A percentile compares a stretch with the other conserved stretches of the same genome.
phyloP scores from a whole-genome alignment of 805 yeast genomes.

The Scheffersomyces stipitis region DNA sequence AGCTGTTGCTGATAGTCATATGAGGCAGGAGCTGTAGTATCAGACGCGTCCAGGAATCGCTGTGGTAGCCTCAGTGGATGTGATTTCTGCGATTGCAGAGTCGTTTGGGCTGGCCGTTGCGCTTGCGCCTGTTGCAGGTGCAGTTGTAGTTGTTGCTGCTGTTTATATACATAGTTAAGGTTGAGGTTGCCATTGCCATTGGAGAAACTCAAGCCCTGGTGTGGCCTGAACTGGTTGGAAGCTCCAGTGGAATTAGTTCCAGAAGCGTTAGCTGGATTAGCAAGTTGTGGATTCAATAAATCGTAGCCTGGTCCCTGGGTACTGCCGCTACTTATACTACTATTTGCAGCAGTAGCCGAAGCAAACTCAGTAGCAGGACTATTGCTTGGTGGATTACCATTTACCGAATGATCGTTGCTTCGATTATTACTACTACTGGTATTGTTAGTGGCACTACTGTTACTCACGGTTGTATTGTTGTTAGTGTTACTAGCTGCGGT shows the following conservation, averaged over 20 bases:
- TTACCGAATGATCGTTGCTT: not conserved
- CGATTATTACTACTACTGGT: not conserved
- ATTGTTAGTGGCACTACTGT: too few relatives aligned
- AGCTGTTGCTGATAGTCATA: constrained; percentile 23
- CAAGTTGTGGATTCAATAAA: not conserved
- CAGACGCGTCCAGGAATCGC: constrained; percentile 4
- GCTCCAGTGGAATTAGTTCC: constrained; percentile 5
- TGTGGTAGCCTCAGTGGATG: constrained; percentile 4
- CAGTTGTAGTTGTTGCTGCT: constrained; percentile 10
- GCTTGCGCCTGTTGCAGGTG: constrained; percentile 12
- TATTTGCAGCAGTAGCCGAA: not conserved
- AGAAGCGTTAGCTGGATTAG: constrained; percentile 4
- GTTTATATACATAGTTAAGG: constrained; percentile 12
- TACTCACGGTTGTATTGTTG: too few relatives aligned
- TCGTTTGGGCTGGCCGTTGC: too few relatives aligned
- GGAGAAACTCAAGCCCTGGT: constrained; percentile 25
- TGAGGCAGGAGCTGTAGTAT: constrained; percentile 2
- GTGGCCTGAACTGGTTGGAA: constrained; percentile 26
- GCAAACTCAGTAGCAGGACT: not conserved
- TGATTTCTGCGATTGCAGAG: constrained; percentile 3
- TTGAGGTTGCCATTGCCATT: constrained; percentile 13
- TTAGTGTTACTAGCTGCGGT: too few relatives aligned
- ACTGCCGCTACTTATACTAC: not conserved
- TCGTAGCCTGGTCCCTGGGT: not conserved
- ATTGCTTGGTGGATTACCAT: not conserved